These are phyloP conservation scores for Macadamia tetraphylla DNA, from an alignment of 164 flowering plant species.

Conservation along the genomic window DNA sequence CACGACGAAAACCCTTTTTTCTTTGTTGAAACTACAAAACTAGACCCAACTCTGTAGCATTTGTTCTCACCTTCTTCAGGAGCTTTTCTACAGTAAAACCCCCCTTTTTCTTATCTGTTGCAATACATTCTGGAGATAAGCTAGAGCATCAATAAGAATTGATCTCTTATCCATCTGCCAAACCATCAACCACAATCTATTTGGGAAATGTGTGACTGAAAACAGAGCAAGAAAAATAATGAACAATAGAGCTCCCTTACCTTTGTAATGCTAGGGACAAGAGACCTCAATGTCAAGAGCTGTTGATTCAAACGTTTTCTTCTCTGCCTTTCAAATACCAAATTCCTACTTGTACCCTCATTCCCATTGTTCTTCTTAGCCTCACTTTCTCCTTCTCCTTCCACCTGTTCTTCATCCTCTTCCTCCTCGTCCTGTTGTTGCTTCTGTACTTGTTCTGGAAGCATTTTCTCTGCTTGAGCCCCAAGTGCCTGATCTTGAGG, in stretches of 20 bases:
- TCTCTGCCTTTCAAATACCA: conserved; percentile 1
- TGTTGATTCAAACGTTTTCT: conserved; percentile 8
- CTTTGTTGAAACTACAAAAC: no score
- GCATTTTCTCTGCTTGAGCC: no score
- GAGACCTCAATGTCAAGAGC: background rate
- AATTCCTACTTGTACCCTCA: conserved; percentile 1
- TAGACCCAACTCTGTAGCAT: no score
- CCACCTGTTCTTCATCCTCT: background rate
- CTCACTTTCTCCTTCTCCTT: background rate
- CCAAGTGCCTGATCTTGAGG: no score
- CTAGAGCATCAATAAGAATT: conserved; percentile 11
- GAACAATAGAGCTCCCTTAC: background rate
- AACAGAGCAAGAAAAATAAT: no score
- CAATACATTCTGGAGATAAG: conserved; percentile 7
- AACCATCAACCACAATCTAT: no score
- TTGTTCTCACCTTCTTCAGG: no score
- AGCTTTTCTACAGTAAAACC: no score
- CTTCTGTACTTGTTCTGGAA: no score
- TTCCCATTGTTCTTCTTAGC: background rate
- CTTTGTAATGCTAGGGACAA: conserved; percentile 11
- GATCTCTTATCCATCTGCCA: conserved; percentile 15
- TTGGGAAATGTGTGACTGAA: no score
- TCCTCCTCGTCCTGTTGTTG: no score
- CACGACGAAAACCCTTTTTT: no score
- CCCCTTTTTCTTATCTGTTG: background rate